Percentiles rank a stretch among this genome's conserved stretches.
Conservation (phyloP, 2,329 filamentous ascomycete genomes). For the Paracorniculantispora psalliotae region DNA sequence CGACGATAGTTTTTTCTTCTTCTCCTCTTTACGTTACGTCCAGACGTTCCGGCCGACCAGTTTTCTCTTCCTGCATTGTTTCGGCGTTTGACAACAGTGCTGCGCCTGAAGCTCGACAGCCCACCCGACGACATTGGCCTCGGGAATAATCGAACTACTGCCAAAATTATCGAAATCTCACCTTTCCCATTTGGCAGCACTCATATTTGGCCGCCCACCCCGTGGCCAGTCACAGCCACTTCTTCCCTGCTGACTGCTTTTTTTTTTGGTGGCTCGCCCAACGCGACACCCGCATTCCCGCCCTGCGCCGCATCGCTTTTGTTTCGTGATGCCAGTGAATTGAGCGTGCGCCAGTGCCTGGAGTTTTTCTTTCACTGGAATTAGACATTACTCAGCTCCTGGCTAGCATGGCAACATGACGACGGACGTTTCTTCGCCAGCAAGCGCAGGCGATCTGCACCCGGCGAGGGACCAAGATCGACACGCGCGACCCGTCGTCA, state of each 20-base stretch:
- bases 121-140: not conserved
- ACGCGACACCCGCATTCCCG: not conserved
- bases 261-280: not conserved
- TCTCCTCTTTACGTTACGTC: not conserved
- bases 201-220: not conserved
- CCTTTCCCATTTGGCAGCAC: not conserved
- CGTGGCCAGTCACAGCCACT: not conserved
- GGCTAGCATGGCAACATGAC: constrained; percentile 13
- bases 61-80: not conserved
- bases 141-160: not conserved
- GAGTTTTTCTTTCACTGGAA: not conserved
- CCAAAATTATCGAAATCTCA: not conserved
- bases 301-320: not conserved
- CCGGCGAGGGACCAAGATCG: constrained; percentile 2
- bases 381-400: not conserved
- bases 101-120: not conserved
- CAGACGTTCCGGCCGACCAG: not conserved
- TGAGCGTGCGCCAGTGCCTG: not conserved
- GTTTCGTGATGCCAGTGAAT: not conserved
- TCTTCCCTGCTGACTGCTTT: not conserved
- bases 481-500: not conserved
- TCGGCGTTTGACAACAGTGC: not conserved
- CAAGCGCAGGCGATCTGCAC: constrained; percentile 6
- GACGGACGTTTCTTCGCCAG: constrained; percentile 8
- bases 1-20: not conserved